Conservation (phyloP, 2,329 filamentous ascomycete genomes). For the Colletotrichum echinochloae region DNA sequence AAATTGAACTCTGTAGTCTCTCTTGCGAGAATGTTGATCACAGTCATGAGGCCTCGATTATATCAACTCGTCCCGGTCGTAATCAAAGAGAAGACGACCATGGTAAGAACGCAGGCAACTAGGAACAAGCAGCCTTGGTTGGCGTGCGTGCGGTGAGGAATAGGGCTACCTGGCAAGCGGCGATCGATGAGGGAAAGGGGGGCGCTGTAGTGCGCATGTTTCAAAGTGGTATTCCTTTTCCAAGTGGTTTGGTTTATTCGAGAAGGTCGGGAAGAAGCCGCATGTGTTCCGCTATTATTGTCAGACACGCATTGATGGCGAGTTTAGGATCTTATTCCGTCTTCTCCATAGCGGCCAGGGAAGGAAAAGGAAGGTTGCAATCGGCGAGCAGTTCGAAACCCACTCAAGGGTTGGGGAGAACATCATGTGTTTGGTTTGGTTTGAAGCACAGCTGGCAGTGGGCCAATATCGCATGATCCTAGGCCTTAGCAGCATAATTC, state of each 20-base stretch:
- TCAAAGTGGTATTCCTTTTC: constrained; percentile 22
- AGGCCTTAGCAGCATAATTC: constrained; percentile 20
- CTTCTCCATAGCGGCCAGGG: constrained; percentile 6
- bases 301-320: constrained; percentile 12
- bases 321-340: neutral
- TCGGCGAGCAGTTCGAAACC: constrained; percentile 16
- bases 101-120: neutral
- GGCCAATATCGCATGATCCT: constrained; percentile 15
- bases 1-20: constrained; percentile 23
- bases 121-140: constrained; percentile 9
- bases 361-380: constrained; percentile 25
- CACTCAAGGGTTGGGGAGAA: constrained; percentile 7
- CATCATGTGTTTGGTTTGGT: constrained; percentile 25
- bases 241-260: constrained; percentile 36
- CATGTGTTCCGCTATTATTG: neutral
- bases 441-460: constrained; percentile 23
- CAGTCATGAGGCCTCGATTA: neutral
- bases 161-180: constrained; percentile 17
- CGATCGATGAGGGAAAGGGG: constrained; percentile 26
- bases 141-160: neutral
- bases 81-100: neutral
- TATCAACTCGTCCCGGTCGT: neutral
- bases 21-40: neutral
- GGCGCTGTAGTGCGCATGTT: constrained; percentile 19
- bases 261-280: constrained; percentile 29